Evolutionary conservation across 2,329 filamentous ascomycete species (phyloP).

Genomic region (Aureobasidium pullulans): DNA sequence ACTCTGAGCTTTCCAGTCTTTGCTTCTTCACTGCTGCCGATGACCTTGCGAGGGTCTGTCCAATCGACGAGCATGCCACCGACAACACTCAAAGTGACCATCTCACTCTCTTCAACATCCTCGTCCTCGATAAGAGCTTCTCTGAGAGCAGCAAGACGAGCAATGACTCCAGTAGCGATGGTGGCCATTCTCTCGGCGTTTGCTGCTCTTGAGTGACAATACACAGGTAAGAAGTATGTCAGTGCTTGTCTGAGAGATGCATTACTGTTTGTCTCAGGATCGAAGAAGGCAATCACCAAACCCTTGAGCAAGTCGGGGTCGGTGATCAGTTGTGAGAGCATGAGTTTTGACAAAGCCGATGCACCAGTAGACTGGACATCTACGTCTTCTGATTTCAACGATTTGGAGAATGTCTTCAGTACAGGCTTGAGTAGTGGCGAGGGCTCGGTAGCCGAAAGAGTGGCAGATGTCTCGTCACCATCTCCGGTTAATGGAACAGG

Average conservation of each 20-base stretch:
- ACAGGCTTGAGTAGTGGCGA: conserved; percentile 52
- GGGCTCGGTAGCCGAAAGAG: conserved; percentile 24
- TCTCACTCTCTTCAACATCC: conserved; percentile 65
- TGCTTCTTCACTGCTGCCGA: conserved; percentile 52
- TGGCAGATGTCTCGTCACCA: conserved; percentile 37
- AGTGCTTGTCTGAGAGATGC: conserved; percentile 77
- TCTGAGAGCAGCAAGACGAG: conserved; percentile 49
- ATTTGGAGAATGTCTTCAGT: conserved; percentile 78
- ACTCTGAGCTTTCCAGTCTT: conserved; percentile 43
- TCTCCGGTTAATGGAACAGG: conserved; percentile 28
- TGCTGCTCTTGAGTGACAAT: conserved; percentile 74
- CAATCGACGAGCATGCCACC: conserved; percentile 83
- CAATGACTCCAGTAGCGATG: conserved; percentile 66
- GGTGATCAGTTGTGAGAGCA: conserved; percentile 71
- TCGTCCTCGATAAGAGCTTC: conserved; percentile 44
- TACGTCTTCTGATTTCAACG: conserved; percentile 63
- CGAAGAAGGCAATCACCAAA: conserved; percentile 80
- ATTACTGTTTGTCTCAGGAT: conserved; percentile 70
- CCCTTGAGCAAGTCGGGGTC: conserved; percentile 70
- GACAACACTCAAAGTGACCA: conserved; percentile 67
- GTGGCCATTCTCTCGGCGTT: conserved; percentile 77
- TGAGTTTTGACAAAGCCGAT: conserved; percentile 74
- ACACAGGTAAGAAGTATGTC: conserved; percentile 91
- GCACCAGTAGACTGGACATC: conserved; percentile 76
- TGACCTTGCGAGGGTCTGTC: conserved; percentile 81